phyloP scores from a whole-genome alignment of 2,329 filamentous ascomycete species.

The Pezicula carpinea region DNA sequence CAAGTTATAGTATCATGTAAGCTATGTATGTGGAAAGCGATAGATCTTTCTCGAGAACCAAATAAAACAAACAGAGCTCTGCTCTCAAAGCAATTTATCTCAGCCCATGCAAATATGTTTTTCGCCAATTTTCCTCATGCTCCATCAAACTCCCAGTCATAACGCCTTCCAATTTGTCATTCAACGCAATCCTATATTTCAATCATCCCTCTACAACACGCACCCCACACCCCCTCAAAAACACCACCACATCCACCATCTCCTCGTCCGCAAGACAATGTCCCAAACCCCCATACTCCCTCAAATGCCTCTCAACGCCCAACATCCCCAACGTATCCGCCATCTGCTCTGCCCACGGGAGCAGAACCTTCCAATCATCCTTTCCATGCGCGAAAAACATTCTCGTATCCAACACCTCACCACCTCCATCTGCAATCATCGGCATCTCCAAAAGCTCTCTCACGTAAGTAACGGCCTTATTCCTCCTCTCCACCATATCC shows the following conservation, averaged over 20 bases:
- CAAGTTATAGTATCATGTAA: too few species aligned
- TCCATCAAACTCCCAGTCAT: too few species aligned
- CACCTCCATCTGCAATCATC: background rate
- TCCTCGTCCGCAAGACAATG: slow-evolving; percentile 15
- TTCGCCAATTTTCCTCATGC: too few species aligned
- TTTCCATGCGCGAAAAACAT: slow-evolving; percentile 16
- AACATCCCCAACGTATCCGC: slow-evolving; percentile 3
- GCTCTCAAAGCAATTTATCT: too few species aligned
- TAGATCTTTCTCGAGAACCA: too few species aligned
- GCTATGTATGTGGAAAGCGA: too few species aligned
- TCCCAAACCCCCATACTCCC: slow-evolving; percentile 8
- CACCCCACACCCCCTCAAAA: slow-evolving; percentile 10
- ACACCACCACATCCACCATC: slow-evolving; percentile 10
- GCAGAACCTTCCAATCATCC: slow-evolving; percentile 17
- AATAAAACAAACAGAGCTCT: too few species aligned
- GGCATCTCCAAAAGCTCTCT: background rate
- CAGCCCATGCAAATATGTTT: too few species aligned
- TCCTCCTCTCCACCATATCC: background rate
- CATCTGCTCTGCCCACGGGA: slow-evolving; percentile 18
- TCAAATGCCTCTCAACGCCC: slow-evolving; percentile 1
- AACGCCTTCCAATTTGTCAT: too few species aligned
- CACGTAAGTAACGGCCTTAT: background rate
- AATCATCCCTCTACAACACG: background rate
- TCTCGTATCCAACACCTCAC: background rate
- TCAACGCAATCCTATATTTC: too few species aligned